Base-by-base conservation (phyloP, 1,139 yeast genomes). In the Yamadazyma triangularis region DNA sequence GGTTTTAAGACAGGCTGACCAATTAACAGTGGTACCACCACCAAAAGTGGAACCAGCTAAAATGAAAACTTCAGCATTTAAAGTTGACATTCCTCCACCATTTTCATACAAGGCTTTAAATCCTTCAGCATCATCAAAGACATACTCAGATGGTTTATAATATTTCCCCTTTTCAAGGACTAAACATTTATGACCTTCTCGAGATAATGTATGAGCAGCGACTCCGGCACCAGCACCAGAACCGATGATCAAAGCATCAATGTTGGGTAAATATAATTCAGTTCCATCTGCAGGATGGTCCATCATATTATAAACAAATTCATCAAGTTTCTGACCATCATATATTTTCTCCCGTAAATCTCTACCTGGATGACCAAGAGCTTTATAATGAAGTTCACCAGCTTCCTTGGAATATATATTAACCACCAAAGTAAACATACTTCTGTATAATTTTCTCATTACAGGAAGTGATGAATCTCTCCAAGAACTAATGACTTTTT, bases 171-270 rank as follows among this genome's bases (percentile, higher is more conserved):
- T 75, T 44, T 76, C 82, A 12, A 76, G 46, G 2, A 77, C 71
- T 29, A 77, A 55, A 21, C 70, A 66, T 23, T 53, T 58, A 42
- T 48, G 56, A 8, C 80, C 80, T 23, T 58, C 62, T 9, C 58
- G 50, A 3, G 73, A 56, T 31, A 76, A 60, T 3, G 74, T 61
- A 29, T 70, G 68, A 2, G 79, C 80, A 0, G 64, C 72, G 0
- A 75, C 81, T 4, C 80, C 80, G 1, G 78, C 74, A 4, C 79
- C 78, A 12, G 73, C 55, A 2, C 83, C 83, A 4, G 78, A 70
- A 3, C 83, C 83, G 27, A 76, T 58, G 27, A 76, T 62, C 14
- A 73, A 54, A 4, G 58, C 79, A 40, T 74, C 65, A 25, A 61
- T 47, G 13, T 63, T 55, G 4, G 70, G 68, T 27, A 67, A 38